phyloP scores from a whole-genome alignment of 352 stramenopile genomes.

The Pythium dissimile region DNA sequence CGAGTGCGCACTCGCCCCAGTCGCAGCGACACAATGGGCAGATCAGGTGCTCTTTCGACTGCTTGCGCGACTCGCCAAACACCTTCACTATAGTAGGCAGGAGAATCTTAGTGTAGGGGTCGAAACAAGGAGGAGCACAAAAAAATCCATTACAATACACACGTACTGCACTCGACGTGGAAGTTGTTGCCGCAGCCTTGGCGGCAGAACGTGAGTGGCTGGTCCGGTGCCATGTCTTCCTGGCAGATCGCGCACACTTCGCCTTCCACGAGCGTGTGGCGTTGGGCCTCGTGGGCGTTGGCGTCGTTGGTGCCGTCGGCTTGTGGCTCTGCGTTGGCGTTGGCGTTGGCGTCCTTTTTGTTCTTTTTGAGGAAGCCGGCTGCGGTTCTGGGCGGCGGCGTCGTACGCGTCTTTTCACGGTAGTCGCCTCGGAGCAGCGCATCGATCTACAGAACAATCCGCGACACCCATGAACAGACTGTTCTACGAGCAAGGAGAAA shows the following conservation, averaged over 20 bases:
- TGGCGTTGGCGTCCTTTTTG: conserved; percentile 44
- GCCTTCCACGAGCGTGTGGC: conserved; percentile 62
- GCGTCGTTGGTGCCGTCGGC: conserved; percentile 24
- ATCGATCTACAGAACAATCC: conserved; percentile 39
- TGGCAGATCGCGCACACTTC: conserved; percentile 85
- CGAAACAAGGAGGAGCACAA: too few relatives aligned
- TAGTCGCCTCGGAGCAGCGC: conserved; percentile 64
- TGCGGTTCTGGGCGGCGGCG: conserved; percentile 7
- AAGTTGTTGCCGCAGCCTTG: conserved; percentile 81
- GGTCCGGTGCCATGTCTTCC: conserved; percentile 64
- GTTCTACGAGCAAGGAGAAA: neutral
- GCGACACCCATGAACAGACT: neutral
- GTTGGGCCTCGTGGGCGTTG: conserved; percentile 26
- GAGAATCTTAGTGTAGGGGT: too few relatives aligned
- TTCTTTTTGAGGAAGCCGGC: conserved; percentile 43
- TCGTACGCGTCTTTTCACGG: conserved; percentile 32
- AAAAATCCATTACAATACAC: neutral
- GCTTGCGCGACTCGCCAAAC: conserved; percentile 71
- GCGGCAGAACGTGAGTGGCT: conserved; percentile 70
- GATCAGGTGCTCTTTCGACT: conserved; percentile 83
- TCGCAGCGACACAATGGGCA: conserved; percentile 82
- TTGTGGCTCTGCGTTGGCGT: conserved; percentile 22
- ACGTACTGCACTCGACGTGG: conserved; percentile 65
- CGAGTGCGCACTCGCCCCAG: conserved; percentile 66
- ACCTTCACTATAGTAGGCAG: conserved; percentile 55